Conservation (phyloP, 2,329 filamentous ascomycete genomes). For the Capronia americana region DNA sequence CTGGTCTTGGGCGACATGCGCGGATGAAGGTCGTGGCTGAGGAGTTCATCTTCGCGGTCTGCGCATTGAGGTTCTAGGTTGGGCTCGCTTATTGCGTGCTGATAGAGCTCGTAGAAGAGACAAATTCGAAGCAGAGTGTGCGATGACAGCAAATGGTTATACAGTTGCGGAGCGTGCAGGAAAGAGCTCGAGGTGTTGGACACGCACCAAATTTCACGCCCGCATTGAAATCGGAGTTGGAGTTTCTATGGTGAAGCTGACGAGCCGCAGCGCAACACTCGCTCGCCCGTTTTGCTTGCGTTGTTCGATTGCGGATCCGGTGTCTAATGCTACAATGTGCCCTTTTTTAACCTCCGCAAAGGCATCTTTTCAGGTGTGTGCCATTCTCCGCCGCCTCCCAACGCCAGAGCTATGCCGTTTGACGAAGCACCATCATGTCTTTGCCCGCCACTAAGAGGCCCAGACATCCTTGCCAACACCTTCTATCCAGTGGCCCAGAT, state of each 20-base stretch:
- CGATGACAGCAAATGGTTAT: neutral
- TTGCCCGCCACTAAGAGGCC: conserved; percentile 66
- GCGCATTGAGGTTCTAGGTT: neutral
- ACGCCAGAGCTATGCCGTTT: conserved; percentile 36
- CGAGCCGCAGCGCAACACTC: neutral
- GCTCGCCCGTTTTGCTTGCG: neutral
- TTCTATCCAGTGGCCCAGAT: conserved; percentile 97
- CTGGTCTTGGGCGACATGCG: conserved; percentile 25
- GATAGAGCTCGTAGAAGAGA: neutral
- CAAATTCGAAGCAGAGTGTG: neutral
- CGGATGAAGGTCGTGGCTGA: conserved; percentile 27
- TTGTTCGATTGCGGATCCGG: neutral
- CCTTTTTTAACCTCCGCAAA: neutral
- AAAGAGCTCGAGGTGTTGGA: neutral
- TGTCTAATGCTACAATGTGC: conserved; percentile 14
- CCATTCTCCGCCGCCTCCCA: conserved; percentile 4
- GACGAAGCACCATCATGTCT: conserved; percentile 2
- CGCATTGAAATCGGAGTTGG: neutral
- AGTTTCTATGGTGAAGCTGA: conserved; percentile 1
- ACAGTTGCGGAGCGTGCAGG: neutral
- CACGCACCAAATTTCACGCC: neutral
- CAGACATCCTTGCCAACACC: conserved; percentile 91
- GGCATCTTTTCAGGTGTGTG: neutral
- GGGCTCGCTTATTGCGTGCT: neutral
- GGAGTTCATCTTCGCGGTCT: conserved; percentile 7